Base-by-base conservation (phyloP, 495 filamentous ascomycete genomes). In the Xylaria bambusicola region DNA sequence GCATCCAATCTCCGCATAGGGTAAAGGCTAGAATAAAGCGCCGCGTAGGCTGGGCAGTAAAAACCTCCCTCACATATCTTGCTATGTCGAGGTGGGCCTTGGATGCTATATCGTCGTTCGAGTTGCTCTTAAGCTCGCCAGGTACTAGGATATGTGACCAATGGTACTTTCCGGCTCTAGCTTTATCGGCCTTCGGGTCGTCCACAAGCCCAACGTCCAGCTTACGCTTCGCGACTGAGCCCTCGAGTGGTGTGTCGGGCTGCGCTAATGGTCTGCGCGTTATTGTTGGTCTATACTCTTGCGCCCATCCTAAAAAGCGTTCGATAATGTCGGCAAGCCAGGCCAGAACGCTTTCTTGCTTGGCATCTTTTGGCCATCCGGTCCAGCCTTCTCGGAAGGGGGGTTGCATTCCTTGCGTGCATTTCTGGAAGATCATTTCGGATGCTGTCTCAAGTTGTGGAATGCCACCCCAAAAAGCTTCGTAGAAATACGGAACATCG, bases 1-100 rank as follows among this genome's bases (percentile, higher is more conserved):
- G 65, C 67, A 76, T 72, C 8, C 68, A 36, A 64, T 63, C 62
- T 51, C 68, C 63, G 33, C 62, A 72, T 26, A 82, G 42, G 6
- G 78, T 80, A 61, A 83, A 81, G 17, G 71, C 74, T 40, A 82
- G 61, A 20, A 77, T 72, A 60, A 77, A 82, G 33, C 76, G 77
- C 52, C 74, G 73, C 27, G 65, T 74, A 52, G 79, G 74, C 65
- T 81, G 71, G 59, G 75, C 68, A 23, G 64, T 56, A 50, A 83
- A 71, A 2, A 82, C 76, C 65, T 81, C 72, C 59, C 69, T 73
- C 38, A 65, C 75, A 50, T 80, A 81, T 48, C 54, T 75, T 20
- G 62, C 72, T 31, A 82, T 64, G 58, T 80, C 73, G 26, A 76
- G 62, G 71, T 67, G 75, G 46, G 72, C 61, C 35, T 71, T 66